phyloP scores from a whole-genome alignment of 2,329 filamentous ascomycete genomes.

The Ceratocystis variospora region DNA sequence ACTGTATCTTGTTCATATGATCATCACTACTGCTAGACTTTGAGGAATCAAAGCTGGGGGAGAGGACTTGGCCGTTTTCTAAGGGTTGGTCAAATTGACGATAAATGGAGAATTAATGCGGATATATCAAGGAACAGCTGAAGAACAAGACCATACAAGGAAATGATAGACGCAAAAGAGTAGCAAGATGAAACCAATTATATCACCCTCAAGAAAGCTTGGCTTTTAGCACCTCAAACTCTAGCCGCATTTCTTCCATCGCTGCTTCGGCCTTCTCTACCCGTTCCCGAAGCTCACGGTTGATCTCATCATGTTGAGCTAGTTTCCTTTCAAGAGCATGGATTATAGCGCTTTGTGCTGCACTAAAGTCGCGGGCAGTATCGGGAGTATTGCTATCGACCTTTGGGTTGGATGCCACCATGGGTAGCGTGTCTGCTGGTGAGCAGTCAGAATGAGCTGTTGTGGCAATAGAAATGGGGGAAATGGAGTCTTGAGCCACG shows the following conservation, averaged over 20 bases:
- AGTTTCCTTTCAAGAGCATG: slow-evolving; percentile 14
- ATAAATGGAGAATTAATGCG: too few relatives aligned
- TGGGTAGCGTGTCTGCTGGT: neutral
- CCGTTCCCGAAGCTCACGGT: slow-evolving; percentile 3
- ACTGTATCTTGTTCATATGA: too few relatives aligned
- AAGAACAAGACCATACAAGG: too few relatives aligned
- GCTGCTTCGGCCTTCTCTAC: slow-evolving; percentile 12
- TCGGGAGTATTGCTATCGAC: neutral
- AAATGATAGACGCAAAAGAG: neutral
- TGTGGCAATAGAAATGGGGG: neutral
- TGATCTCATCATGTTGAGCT: slow-evolving; percentile 8
- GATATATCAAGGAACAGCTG: too few relatives aligned
- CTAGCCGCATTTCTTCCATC: slow-evolving; percentile 15
- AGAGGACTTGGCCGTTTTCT: too few relatives aligned
- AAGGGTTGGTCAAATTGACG: too few relatives aligned
- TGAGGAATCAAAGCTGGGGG: too few relatives aligned
- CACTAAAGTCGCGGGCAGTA: neutral
- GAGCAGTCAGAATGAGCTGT: neutral
- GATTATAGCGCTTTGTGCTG: neutral
- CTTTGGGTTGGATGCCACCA: neutral
- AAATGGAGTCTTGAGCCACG: neutral
- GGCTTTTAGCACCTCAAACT: slow-evolving; percentile 13
- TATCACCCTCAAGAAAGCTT: neutral
- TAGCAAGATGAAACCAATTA: neutral
- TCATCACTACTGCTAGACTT: too few relatives aligned